phyloP scores from a whole-genome alignment of 306 rosid species.

The Argentina anserina region DNA sequence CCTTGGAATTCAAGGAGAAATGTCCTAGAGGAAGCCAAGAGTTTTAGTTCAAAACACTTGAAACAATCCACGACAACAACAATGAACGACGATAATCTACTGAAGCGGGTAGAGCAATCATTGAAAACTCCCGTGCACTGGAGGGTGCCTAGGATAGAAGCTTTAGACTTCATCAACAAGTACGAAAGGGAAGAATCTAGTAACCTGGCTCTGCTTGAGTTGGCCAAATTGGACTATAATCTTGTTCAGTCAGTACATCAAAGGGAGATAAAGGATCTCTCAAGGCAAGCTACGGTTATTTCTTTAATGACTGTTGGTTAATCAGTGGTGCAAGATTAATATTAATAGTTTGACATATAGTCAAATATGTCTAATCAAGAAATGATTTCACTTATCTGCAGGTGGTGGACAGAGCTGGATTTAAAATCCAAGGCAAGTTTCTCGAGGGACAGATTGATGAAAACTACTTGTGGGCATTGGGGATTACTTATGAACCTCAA shows the following conservation, averaged over 20 bases:
- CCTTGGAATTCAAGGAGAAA: slow-evolving; percentile 29
- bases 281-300: slow-evolving; percentile 3
- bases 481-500: slow-evolving; percentile 22
- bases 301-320: not conserved
- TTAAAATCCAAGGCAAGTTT: slow-evolving; percentile 22
- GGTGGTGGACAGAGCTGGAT: slow-evolving; percentile 34
- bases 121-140: slow-evolving; percentile 19
- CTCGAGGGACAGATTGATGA: slow-evolving; percentile 31
- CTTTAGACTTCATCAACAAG: slow-evolving; percentile 14
- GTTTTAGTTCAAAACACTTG: slow-evolving; percentile 9
- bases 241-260: slow-evolving; percentile 29
- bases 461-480: slow-evolving; percentile 34
- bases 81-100: not conserved
- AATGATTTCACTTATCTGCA: not conserved
- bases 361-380: not conserved
- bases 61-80: not conserved
- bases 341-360: not conserved
- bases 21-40: slow-evolving; percentile 24
- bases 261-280: slow-evolving; percentile 22
- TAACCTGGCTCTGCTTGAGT: slow-evolving; percentile 21
- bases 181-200: slow-evolving; percentile 16
- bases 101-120: slow-evolving; percentile 12
- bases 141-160: slow-evolving; percentile 28
- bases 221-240: slow-evolving; percentile 36
- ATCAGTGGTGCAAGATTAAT: not conserved